Evolutionary conservation across 352 stramenopile species (phyloP).

Genomic region (Pythium sp.): DNA sequence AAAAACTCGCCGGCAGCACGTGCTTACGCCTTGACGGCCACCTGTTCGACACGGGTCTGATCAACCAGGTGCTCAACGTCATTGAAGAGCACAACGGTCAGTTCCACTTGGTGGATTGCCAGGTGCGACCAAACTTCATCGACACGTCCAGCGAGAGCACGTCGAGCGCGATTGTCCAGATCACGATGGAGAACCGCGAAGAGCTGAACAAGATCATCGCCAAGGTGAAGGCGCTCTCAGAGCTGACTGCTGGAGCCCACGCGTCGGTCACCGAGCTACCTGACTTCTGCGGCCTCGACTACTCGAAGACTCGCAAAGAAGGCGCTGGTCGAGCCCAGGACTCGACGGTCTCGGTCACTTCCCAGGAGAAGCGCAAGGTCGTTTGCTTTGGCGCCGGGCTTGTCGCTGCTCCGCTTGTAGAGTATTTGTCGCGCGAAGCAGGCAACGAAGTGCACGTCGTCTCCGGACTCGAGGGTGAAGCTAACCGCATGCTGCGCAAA

Average conservation of each 20-base stretch:
- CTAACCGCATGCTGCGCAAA: slow-evolving; percentile 63
- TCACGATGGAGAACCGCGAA: slow-evolving; percentile 71
- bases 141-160: slow-evolving; percentile 35
- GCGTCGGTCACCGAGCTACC: slow-evolving; percentile 81
- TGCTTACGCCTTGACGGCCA: slow-evolving; percentile 89
- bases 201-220: slow-evolving; percentile 82
- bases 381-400: slow-evolving; percentile 87
- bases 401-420: slow-evolving; percentile 79
- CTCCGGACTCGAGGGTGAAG: slow-evolving; percentile 71
- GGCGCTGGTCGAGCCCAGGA: slow-evolving; percentile 28
- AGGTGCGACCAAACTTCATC: slow-evolving; percentile 82
- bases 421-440: slow-evolving; percentile 79
- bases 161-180: slow-evolving; percentile 77
- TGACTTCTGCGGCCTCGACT: slow-evolving; percentile 74
- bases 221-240: slow-evolving; percentile 83
- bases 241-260: slow-evolving; percentile 83
- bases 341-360: slow-evolving; percentile 37
- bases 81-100: slow-evolving; percentile 87
- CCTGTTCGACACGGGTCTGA: slow-evolving; percentile 95
- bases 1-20: slow-evolving; percentile 72
- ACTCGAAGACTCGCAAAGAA: slow-evolving; percentile 71
- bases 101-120: slow-evolving; percentile 91
- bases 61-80: slow-evolving; percentile 95
- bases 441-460: slow-evolving; percentile 74
- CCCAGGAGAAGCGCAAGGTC: slow-evolving; percentile 72